Evolutionary conservation across 495 filamentous ascomycete species (phyloP).

Genomic region (Hypoxylon perforatum): DNA sequence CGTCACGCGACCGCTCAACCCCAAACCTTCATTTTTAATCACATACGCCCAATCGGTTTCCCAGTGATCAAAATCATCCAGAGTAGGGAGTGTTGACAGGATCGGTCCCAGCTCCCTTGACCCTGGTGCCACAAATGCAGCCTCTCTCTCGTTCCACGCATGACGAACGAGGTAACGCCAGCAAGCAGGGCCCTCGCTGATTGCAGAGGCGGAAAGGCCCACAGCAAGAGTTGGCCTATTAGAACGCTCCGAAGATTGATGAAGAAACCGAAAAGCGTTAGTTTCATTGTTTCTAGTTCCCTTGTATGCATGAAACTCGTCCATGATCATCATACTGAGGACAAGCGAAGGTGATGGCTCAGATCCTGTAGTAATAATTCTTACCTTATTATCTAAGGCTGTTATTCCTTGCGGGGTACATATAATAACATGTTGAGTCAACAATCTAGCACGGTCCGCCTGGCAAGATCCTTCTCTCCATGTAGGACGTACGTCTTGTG

Average conservation of each 20-base stretch:
- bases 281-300: background rate
- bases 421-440: too few relatives aligned
- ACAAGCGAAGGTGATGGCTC: background rate
- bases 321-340: constrained; percentile 13
- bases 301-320: constrained; percentile 18
- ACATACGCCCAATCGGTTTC: background rate
- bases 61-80: background rate
- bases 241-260: background rate
- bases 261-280: background rate
- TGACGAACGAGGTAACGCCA: constrained; percentile 8
- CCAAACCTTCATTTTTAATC: background rate
- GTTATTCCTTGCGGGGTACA: background rate
- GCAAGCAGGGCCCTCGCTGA: background rate
- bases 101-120: background rate
- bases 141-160: background rate
- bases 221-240: background rate
- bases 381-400: background rate
- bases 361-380: too few relatives aligned
- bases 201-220: constrained; percentile 13
- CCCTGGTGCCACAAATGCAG: background rate
- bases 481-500: too few relatives aligned
- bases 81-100: background rate
- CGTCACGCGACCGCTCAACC: background rate
- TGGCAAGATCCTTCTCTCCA: too few relatives aligned
- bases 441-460: too few relatives aligned